A percentile compares a stretch with the other conserved stretches of the same genome.
phyloP scores from a whole-genome alignment of 306 rosid species.

The Phaseolus lunatus region DNA sequence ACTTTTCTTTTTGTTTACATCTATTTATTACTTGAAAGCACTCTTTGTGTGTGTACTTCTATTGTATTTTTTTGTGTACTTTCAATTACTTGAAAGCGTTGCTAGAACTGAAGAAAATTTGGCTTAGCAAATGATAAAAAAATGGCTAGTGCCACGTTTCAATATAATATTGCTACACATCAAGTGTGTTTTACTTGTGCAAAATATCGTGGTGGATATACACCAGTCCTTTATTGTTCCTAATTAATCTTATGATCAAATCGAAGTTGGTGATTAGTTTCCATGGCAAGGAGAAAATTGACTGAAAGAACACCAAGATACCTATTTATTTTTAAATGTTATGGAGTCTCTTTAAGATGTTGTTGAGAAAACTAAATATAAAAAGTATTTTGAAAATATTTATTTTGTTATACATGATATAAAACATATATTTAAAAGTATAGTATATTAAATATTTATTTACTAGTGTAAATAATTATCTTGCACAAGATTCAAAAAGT shows the following conservation, averaged over 20 bases:
- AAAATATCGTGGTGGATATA: conserved; percentile 36
- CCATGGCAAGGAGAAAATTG: neutral
- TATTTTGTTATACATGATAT: neutral
- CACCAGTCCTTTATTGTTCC: conserved; percentile 21
- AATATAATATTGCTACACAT: too few species aligned
- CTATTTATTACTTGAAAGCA: too few species aligned
- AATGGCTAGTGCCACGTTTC: too few species aligned
- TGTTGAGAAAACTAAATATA: neutral
- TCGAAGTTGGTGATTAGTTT: conserved; percentile 37
- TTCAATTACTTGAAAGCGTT: neutral
- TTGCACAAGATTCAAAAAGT: too few species aligned
- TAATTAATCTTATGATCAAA: conserved; percentile 24
- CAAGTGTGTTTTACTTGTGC: too few species aligned
- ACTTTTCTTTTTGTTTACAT: neutral
- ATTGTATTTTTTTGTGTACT: neutral
- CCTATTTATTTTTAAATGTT: neutral
- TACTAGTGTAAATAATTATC: neutral
- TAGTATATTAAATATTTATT: neutral
- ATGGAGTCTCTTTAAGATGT: neutral
- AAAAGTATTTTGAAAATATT: neutral
- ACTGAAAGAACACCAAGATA: neutral
- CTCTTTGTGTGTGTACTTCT: too few species aligned
- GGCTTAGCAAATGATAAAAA: neutral
- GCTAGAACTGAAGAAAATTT: neutral
- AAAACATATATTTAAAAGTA: neutral